phyloP scores from a whole-genome alignment of 208 protist genomes.

The Leishmania mexicana region DNA sequence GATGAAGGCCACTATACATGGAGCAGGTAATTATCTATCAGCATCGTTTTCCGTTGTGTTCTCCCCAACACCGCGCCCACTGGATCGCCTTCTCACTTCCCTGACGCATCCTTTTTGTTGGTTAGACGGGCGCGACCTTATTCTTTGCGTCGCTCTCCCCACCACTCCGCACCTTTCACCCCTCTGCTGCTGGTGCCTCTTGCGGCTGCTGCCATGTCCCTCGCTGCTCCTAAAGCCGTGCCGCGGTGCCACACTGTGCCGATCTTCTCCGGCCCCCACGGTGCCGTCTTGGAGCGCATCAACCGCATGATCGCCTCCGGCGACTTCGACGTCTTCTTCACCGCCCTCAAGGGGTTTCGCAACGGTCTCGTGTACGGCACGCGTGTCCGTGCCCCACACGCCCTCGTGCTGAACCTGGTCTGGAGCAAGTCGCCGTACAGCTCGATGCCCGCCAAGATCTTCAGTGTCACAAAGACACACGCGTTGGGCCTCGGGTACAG shows the following conservation, averaged over 20 bases:
- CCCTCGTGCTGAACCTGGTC: slow-evolving; percentile 86
- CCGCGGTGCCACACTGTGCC: background rate
- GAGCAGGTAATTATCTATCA: background rate
- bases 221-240: background rate
- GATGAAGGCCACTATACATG: background rate
- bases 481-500: slow-evolving; percentile 71
- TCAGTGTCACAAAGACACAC: slow-evolving; percentile 71
- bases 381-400: slow-evolving; percentile 83
- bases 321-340: slow-evolving; percentile 61
- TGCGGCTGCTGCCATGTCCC: background rate
- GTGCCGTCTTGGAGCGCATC: slow-evolving; percentile 34
- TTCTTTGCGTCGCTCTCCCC: background rate
- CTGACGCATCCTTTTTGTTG: background rate
- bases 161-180: background rate
- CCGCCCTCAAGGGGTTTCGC: slow-evolving; percentile 80
- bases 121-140: too few species aligned
- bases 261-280: slow-evolving; percentile 20
- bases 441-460: slow-evolving; percentile 63
- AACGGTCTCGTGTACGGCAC: slow-evolving; percentile 90
- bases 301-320: slow-evolving; percentile 74
- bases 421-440: slow-evolving; percentile 74
- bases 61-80: background rate
- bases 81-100: too few species aligned
- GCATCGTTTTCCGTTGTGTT: background rate
- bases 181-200: background rate